These are phyloP conservation scores for Polyplosphaeria fusca DNA, from an alignment of 495 filamentous ascomycete genomes.

Conservation along the genomic window DNA sequence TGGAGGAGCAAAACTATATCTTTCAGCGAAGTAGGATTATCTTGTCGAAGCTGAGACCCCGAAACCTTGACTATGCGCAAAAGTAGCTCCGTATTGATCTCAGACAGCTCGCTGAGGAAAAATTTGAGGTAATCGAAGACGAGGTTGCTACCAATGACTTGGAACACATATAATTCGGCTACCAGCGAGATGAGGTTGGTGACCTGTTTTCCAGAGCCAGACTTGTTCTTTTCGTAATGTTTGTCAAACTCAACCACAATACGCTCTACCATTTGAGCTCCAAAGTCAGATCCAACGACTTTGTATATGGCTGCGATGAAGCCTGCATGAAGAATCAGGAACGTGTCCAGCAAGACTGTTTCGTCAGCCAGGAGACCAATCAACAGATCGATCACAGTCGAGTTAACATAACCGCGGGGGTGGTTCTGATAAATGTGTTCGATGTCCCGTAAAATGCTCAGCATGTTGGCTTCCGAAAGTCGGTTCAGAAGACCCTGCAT, in stretches of 20 bases:
- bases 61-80: slow-evolving; percentile 68
- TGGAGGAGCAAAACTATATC: slow-evolving; percentile 83
- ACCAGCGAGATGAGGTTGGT: slow-evolving; percentile 80
- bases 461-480: slow-evolving; percentile 81
- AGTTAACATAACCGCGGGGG: slow-evolving; percentile 78
- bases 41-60: slow-evolving; percentile 70
- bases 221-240: slow-evolving; percentile 45
- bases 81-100: slow-evolving; percentile 87
- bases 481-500: slow-evolving; percentile 88
- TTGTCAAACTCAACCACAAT: slow-evolving; percentile 67
- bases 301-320: slow-evolving; percentile 88
- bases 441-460: slow-evolving; percentile 74
- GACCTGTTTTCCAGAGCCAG: slow-evolving; percentile 58
- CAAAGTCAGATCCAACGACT: slow-evolving; percentile 80
- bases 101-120: slow-evolving; percentile 71
- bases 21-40: slow-evolving; percentile 87
- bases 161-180: slow-evolving; percentile 87
- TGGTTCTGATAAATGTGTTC: slow-evolving; percentile 78
- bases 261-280: slow-evolving; percentile 75
- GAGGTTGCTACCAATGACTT: slow-evolving; percentile 74
- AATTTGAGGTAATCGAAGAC: slow-evolving; percentile 86
- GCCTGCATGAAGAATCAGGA: slow-evolving; percentile 84
- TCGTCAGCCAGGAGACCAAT: slow-evolving; percentile 73
- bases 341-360: slow-evolving; percentile 74
- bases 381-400: slow-evolving; percentile 68